Evolutionary conservation across 2,329 filamentous ascomycete species (phyloP), one percentile per base, ranked within the genome.

Genomic region (Colletotrichum higginsianum): DNA sequence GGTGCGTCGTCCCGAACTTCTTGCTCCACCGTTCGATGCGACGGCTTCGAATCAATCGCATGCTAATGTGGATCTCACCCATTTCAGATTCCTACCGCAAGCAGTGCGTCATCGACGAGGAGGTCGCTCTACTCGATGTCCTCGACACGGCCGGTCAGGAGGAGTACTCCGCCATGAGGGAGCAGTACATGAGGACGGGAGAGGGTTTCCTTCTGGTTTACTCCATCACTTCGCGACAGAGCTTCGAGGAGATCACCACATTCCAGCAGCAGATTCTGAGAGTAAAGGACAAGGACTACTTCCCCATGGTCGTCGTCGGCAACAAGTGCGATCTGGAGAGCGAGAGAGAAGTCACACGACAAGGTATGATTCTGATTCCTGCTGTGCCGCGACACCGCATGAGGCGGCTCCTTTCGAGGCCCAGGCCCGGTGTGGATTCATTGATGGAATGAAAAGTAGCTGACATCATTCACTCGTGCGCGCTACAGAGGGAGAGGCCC

Each of bases 271-370:
- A 99, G 85, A 99, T 99, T 81, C 88, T 99, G 77, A 88, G 96
- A 77, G 96, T 99, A 79, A 99, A 99, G 89, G 96, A 98, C 87
- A 98, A 98, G 90, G 96, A 99, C 85, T 98, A 98, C 84, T 99
- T 99, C 87, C 96, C 96, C 77, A 98, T 99, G 87, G 98, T 98
- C 70, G 94, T 99, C 56, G 96, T 98, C 52, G 96, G 95, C 78
- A 99, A 99, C 90, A 99, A 99, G 89, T 98, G 96, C 86, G 96
- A 99, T 94, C 86, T 99, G 82, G 96, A 98, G 80, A 88, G 88
- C 77, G 96, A 99, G 85, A 91, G 96, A 80, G 93, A 96, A 79
- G 96, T 99, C 72, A 93, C 94, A 75, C 92, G 93, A 86, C 92
- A 97, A 90, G 96, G 96, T 98, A 89, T 75, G 91, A 53, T 35